These are phyloP conservation scores for Colletotrichum sp. DNA, from an alignment of 2,329 filamentous ascomycete species.

Conservation along the genomic window DNA sequence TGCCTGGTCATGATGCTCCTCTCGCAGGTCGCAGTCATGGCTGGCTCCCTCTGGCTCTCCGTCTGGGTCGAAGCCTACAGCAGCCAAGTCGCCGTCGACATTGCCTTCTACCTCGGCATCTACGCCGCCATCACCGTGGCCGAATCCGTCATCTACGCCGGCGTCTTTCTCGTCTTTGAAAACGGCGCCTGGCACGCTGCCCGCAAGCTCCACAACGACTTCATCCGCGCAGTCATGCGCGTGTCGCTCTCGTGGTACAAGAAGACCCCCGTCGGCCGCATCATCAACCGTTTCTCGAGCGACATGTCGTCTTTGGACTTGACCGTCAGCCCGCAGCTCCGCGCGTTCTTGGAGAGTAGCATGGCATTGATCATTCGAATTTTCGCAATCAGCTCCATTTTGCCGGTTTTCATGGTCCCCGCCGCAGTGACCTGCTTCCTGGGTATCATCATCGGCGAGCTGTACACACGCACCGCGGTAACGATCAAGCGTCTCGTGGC, in stretches of 20 bases:
- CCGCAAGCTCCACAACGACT: constrained; percentile 54
- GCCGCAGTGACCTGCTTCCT: constrained; percentile 49
- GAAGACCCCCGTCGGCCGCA: constrained; percentile 54
- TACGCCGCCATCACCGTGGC: constrained; percentile 52
- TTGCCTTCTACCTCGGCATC: constrained; percentile 58
- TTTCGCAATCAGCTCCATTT: constrained; percentile 53
- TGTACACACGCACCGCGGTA: constrained; percentile 56
- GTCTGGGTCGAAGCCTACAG: constrained; percentile 59
- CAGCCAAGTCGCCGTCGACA: constrained; percentile 45
- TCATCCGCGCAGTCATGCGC: constrained; percentile 56
- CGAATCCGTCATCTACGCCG: constrained; percentile 46
- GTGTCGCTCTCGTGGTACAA: constrained; percentile 65
- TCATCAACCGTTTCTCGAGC: constrained; percentile 61
- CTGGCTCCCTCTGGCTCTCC: constrained; percentile 53
- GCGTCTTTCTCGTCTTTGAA: constrained; percentile 53
- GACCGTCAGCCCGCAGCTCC: constrained; percentile 49
- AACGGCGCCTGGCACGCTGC: constrained; percentile 64
- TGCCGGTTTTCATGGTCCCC: constrained; percentile 56
- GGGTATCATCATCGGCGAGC: constrained; percentile 51
- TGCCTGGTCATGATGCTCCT: constrained; percentile 45
- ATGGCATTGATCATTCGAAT: constrained; percentile 51
- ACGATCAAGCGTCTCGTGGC: constrained; percentile 51
- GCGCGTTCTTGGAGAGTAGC: constrained; percentile 43
- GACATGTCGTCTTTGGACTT: constrained; percentile 63
- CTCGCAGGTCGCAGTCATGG: constrained; percentile 46